phyloP scores from a whole-genome alignment of 345 rosid species.

The Adansonia digitata region DNA sequence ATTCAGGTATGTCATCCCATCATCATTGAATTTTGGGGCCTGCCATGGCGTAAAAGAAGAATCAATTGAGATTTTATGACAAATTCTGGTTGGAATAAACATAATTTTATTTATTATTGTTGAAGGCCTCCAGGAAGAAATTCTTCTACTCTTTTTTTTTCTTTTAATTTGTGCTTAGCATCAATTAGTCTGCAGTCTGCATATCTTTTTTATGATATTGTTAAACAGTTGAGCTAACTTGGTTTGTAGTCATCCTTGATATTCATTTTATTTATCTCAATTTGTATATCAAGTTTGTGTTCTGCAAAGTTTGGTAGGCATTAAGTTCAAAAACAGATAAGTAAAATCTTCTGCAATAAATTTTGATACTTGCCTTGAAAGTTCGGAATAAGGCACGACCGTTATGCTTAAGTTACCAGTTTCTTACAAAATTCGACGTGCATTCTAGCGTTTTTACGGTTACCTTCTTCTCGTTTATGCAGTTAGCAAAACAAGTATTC shows the following conservation, averaged over 20 bases:
- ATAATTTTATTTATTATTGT: not conserved
- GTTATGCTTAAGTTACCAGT: not conserved
- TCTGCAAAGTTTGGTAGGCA: no score
- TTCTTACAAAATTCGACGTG: not conserved
- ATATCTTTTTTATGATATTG: not conserved
- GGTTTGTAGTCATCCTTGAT: no score
- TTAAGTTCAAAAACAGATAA: not conserved
- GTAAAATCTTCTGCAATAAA: not conserved
- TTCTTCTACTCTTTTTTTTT: not conserved
- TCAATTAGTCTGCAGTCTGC: not conserved
- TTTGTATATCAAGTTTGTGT: no score
- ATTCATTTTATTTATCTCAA: not conserved
- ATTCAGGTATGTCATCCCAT: conserved; percentile 59
- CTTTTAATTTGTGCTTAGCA: not conserved
- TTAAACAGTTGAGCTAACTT: not conserved
- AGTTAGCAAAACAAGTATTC: conserved; percentile 86
- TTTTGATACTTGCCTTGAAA: not conserved
- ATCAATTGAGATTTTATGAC: not conserved
- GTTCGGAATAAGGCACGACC: not conserved
- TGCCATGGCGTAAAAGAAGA: not conserved
- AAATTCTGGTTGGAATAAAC: not conserved
- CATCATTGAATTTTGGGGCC: not conserved
- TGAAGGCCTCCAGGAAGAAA: not conserved
- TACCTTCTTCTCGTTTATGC: conserved; percentile 6
- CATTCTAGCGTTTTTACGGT: not conserved